These are phyloP conservation scores for Fusarium gaditjirri DNA, from an alignment of 2,329 filamentous ascomycete genomes.

Conservation along the genomic window DNA sequence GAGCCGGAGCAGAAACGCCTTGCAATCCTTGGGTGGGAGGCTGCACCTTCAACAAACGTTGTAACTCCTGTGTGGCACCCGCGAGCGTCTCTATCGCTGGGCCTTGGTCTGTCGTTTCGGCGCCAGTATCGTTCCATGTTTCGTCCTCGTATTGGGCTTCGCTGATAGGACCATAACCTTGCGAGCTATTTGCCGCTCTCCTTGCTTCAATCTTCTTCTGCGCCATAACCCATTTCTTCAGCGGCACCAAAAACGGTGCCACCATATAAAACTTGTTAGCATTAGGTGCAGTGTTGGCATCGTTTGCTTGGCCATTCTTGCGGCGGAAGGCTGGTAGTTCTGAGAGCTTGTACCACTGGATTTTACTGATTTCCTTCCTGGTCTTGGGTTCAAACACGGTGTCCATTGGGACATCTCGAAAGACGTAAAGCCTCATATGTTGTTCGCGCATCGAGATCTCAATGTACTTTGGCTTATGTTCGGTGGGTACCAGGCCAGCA, in stretches of 20 bases:
- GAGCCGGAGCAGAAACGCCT: slow-evolving; percentile 36
- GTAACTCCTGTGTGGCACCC: slow-evolving; percentile 63
- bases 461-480: slow-evolving; percentile 81
- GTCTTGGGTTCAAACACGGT: slow-evolving; percentile 90
- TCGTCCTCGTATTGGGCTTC: slow-evolving; percentile 73
- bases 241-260: slow-evolving; percentile 84
- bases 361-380: slow-evolving; percentile 96
- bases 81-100: slow-evolving; percentile 59
- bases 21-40: slow-evolving; percentile 63
- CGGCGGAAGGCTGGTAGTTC: slow-evolving; percentile 86
- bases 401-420: slow-evolving; percentile 87
- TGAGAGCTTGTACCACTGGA: slow-evolving; percentile 91
- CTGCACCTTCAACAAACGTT: slow-evolving; percentile 66
- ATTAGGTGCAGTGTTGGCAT: slow-evolving; percentile 66
- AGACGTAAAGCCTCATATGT: slow-evolving; percentile 91
- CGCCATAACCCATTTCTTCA: slow-evolving; percentile 91
- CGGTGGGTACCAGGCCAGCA: slow-evolving; percentile 79
- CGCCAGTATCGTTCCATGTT: slow-evolving; percentile 53
- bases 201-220: slow-evolving; percentile 79
- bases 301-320: slow-evolving; percentile 67
- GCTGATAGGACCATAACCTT: slow-evolving; percentile 58
- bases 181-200: slow-evolving; percentile 53
- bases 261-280: slow-evolving; percentile 98
- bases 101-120: slow-evolving; percentile 46
- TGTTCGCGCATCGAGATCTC: slow-evolving; percentile 92